Percentiles rank a stretch among this genome's conserved stretches.
Conservation (phyloP, 495 filamentous ascomycete species). For the Neurospora cerealis region DNA sequence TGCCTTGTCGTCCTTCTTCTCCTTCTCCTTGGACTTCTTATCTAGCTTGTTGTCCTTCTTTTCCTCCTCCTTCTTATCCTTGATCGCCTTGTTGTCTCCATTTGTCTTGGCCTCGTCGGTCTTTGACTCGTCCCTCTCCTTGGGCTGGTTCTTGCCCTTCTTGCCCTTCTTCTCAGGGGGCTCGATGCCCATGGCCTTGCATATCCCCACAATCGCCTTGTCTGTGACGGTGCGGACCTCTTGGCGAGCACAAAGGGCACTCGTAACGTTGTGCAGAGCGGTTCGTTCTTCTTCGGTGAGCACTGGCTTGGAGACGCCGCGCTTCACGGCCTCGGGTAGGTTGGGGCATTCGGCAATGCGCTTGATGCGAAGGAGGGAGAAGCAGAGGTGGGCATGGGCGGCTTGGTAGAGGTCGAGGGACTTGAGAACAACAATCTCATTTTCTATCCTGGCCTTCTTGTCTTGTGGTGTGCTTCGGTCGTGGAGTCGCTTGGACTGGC, state of each 20-base stretch:
- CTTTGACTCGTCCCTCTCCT: background rate
- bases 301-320: conserved; percentile 35
- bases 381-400: conserved; percentile 63
- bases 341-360: conserved; percentile 44
- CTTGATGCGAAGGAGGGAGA: conserved; percentile 65
- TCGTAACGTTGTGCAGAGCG: conserved; percentile 61
- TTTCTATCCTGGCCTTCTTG: conserved; percentile 48
- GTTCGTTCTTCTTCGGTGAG: conserved; percentile 36
- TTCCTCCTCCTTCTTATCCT: conserved; percentile 4
- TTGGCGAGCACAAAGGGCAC: conserved; percentile 66
- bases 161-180: conserved; percentile 31
- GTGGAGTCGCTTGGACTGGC: conserved; percentile 66
- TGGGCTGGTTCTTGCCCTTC: conserved; percentile 12
- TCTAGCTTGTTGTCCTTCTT: conserved; percentile 12
- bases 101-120: conserved; percentile 5
- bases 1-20: conserved; percentile 7
- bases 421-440: conserved; percentile 68
- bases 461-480: conserved; percentile 46
- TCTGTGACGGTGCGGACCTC: conserved; percentile 60
- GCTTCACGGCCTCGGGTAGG: conserved; percentile 41
- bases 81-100: background rate
- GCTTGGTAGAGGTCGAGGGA: conserved; percentile 53
- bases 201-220: conserved; percentile 52
- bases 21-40: conserved; percentile 10
- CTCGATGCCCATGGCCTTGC: conserved; percentile 48